Evolutionary conservation across 2,329 filamentous ascomycete genomes (phyloP).

Genomic region (Venturia aucupariae): DNA sequence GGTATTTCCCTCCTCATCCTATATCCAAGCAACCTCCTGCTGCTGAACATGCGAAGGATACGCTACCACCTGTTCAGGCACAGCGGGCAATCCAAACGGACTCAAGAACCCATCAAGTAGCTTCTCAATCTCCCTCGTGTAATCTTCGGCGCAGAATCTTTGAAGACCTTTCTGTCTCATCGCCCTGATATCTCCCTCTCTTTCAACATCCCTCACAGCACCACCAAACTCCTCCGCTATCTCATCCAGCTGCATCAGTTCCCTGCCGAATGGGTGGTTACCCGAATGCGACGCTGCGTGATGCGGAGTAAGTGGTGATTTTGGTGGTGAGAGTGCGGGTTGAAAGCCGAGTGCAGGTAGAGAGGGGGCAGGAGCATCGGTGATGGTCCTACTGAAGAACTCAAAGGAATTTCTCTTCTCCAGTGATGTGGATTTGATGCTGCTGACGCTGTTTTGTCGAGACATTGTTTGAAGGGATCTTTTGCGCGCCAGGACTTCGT

Average conservation of each 20-base stretch:
- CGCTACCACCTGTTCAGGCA: neutral
- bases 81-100: neutral
- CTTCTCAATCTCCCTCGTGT: conserved; percentile 60
- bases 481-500: conserved; percentile 64
- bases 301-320: neutral
- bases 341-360: neutral
- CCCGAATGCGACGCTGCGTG: conserved; percentile 7
- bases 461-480: conserved; percentile 41
- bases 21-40: neutral
- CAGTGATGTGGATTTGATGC: conserved; percentile 36
- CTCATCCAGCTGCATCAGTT: conserved; percentile 86
- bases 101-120: neutral
- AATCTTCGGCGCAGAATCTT: conserved; percentile 72
- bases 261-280: conserved; percentile 72
- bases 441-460: conserved; percentile 38
- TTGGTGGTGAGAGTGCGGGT: conserved; percentile 21
- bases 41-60: neutral
- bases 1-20: neutral
- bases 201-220: conserved; percentile 48
- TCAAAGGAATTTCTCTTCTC: conserved; percentile 43
- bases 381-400: conserved; percentile 29
- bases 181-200: conserved; percentile 65
- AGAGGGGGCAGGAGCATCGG: conserved; percentile 13
- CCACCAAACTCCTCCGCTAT: conserved; percentile 76
- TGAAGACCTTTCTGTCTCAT: conserved; percentile 61